These are phyloP conservation scores for Fusarium sp. DNA, from an alignment of 2,329 filamentous ascomycete genomes.

Conservation along the genomic window DNA sequence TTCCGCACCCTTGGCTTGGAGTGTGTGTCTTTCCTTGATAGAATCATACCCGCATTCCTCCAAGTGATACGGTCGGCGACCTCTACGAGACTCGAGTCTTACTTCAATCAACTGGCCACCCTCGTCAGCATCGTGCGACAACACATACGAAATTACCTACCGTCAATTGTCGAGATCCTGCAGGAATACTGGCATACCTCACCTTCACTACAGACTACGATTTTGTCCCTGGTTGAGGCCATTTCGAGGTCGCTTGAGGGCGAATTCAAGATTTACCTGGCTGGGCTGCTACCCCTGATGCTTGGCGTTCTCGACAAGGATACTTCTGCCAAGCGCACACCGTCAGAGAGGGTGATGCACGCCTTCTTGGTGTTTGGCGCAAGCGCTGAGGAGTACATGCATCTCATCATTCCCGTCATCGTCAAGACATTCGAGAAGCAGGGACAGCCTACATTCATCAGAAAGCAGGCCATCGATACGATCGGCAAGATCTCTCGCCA, in stretches of 20 bases:
- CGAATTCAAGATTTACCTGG: conserved; percentile 97
- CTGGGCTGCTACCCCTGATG: conserved; percentile 90
- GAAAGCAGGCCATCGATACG: conserved; percentile 91
- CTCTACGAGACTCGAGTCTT: conserved; percentile 83
- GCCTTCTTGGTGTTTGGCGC: conserved; percentile 96
- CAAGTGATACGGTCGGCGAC: conserved; percentile 86
- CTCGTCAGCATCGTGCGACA: conserved; percentile 95
- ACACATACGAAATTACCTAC: conserved; percentile 91
- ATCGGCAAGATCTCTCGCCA: conserved; percentile 93
- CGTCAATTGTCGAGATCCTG: conserved; percentile 84
- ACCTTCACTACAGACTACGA: conserved; percentile 85
- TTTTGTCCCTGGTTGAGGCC: conserved; percentile 89
- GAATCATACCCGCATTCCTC: conserved; percentile 94
- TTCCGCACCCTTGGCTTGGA: conserved; percentile 96
- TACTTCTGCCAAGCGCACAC: conserved; percentile 74
- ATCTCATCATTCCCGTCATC: conserved; percentile 95
- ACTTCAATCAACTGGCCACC: conserved; percentile 95
- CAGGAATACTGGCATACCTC: conserved; percentile 90
- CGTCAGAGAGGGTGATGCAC: conserved; percentile 91
- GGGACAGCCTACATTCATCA: conserved; percentile 79
- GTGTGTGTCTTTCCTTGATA: conserved; percentile 92
- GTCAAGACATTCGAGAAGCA: conserved; percentile 93
- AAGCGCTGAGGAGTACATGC: conserved; percentile 98
- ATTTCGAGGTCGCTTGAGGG: conserved; percentile 94
- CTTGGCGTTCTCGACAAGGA: conserved; percentile 93